Evolutionary conservation across 345 rosid species (phyloP).

Genomic region (Gossypium arboreum): DNA sequence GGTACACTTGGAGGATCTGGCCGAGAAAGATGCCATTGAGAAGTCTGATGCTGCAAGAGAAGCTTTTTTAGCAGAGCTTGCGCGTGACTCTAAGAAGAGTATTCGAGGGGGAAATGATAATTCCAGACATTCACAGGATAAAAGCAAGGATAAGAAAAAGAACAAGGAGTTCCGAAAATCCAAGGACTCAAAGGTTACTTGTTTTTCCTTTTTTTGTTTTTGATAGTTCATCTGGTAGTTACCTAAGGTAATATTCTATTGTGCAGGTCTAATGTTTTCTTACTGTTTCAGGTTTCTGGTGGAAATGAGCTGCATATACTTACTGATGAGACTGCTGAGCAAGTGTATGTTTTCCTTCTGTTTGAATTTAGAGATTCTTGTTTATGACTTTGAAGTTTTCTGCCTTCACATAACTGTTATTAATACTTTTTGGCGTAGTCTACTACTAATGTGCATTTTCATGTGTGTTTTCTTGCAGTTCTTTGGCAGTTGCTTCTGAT

Average conservation of each 20-base stretch:
- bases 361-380: conserved; percentile 1
- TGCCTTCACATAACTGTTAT: neutral
- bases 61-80: conserved; percentile 92
- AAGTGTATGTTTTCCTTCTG: conserved; percentile 40
- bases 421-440: neutral
- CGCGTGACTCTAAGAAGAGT: conserved; percentile 75
- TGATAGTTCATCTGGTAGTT: neutral
- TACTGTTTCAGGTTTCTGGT: conserved; percentile 42
- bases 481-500: conserved; percentile 46
- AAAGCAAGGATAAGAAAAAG: conserved; percentile 81
- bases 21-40: conserved; percentile 92
- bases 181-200: conserved; percentile 67
- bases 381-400: neutral
- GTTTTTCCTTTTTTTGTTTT: conserved; percentile 14
- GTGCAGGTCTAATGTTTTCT: conserved; percentile 20
- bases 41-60: conserved; percentile 98
- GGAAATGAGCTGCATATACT: conserved; percentile 40
- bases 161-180: conserved; percentile 60
- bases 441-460: conserved; percentile 14
- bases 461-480: conserved; percentile 47
- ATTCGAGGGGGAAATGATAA: conserved; percentile 54
- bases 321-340: conserved; percentile 44
- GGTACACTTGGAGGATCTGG: conserved; percentile 87
- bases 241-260: conserved; percentile 6
- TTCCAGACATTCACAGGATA: conserved; percentile 59